Evolutionary conservation across 495 filamentous ascomycete genomes (phyloP), one percentile per base, ranked within the genome.

Genomic region (Hypoxylon crocopeplum): DNA sequence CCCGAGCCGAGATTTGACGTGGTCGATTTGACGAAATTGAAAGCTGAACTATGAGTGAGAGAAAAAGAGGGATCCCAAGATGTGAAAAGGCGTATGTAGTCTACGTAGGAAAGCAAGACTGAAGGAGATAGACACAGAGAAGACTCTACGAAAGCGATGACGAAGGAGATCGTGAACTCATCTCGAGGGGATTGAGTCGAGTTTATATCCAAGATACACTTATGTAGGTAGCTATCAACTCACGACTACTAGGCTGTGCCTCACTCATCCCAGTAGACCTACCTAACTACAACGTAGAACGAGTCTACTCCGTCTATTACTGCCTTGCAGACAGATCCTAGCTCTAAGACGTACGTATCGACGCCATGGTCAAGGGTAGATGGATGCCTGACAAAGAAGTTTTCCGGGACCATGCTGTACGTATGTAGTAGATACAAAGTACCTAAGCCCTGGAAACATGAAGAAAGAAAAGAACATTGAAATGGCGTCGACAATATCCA

Each of bases 1-100:
- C 62, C 65, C 48, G 64, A 70, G 65, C 68, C 68, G 62, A 70
- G 56, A 68, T 68, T 70, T 48, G 62, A 50, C 17, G 47, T 42
- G 54, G 19, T 37, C 25, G 16, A 19, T 51, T 34, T n/a, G 45
- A 47, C 25, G 47, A 53, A 48, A 52, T 38, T 32, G 29, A 40
- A 44, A 24, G 12, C 16, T 21, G 21, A 37, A 60, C 52, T 41
- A 36, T 29, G 48, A 48, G 21, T 5, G 8, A 17, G 25, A 25
- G 39, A 45, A 50, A n/a, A 36, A 21, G 21, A 46, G 20, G 20
- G 37, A 48, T 21, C 10, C 3, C 32, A 34, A 34, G 4, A 5
- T 2, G 7, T 3, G 8, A 12, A 20, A 41, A 21, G 15, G n/a
- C 12, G 16, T 34, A 54, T 39, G 24, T 15, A 34, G 15, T 38